Conservation (phyloP, 345 rosid species). For the Carallia pectinifolia region DNA sequence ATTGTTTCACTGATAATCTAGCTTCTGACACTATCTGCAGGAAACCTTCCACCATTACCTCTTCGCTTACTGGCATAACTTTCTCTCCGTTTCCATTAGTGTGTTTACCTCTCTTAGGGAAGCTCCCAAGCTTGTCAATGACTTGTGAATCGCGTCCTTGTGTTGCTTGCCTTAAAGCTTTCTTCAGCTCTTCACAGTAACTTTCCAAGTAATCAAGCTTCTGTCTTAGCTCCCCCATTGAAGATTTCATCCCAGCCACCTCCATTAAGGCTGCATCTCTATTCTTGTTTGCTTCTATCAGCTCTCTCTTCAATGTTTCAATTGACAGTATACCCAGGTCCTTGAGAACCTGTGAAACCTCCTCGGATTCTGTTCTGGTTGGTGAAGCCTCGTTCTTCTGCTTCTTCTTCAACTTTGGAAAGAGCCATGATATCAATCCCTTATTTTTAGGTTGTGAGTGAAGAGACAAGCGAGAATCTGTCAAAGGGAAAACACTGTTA, state of each 20-base stretch:
- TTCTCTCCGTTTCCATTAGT: conserved; percentile 34
- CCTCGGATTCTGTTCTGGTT: conserved; percentile 68
- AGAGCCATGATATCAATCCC: conserved; percentile 77
- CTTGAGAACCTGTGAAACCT: conserved; percentile 61
- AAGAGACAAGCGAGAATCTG: conserved; percentile 58
- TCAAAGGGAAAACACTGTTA: conserved; percentile 69
- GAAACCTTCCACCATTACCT: conserved; percentile 88
- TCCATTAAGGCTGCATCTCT: conserved; percentile 71
- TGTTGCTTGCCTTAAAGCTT: conserved; percentile 66
- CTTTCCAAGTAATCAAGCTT: conserved; percentile 82
- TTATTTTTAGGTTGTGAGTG: conserved; percentile 59
- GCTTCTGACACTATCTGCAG: conserved; percentile 93
- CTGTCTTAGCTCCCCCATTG: conserved; percentile 63
- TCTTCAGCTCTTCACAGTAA: conserved; percentile 81
- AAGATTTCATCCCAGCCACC: conserved; percentile 75
- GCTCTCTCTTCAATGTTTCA: conserved; percentile 67
- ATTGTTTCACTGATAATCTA: conserved; percentile 86
- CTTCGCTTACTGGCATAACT: conserved; percentile 76
- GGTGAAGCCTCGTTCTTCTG: conserved; percentile 64
- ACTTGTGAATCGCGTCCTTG: conserved; percentile 32
- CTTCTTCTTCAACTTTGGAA: conserved; percentile 76
- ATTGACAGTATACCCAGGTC: conserved; percentile 55
- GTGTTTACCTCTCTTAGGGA: conserved; percentile 39
- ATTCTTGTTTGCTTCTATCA: conserved; percentile 72
- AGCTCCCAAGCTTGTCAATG: conserved; percentile 32